Evolutionary conservation across 805 yeast genomes (phyloP), one percentile per base, ranked within the genome.

Genomic region (Vanderwaltozyma verrucispora): DNA sequence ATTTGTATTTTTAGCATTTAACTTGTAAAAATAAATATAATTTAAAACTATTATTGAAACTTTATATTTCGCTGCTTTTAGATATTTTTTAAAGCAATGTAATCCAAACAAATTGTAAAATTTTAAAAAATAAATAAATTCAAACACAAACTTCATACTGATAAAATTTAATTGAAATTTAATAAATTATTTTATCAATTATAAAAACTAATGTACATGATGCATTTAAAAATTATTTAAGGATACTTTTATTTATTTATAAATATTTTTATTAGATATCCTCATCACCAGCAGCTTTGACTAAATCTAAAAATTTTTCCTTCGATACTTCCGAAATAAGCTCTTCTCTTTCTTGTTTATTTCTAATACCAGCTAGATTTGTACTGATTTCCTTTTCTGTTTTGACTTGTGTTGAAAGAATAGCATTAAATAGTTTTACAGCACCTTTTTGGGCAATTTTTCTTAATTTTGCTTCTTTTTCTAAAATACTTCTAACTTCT

Each of bases 391-490:
- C 80, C 37, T 65, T 64, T 20, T 60, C 64, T 2, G 86, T 74
- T 41, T 65, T 68, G 11, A 74, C 72, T 59, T 86, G 96, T 1
- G 94, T 80, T 23, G 82, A 70, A 53, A 83, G 69, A 19, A 86
- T 77, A 2, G 94, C 95, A 54, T 83, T 89, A 64, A 80, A 86
- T 46, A 84, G 70, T 54, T 77, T 74, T 8, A 86, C 85, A 12
- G 84, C 95, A 63, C 96, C 96, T 46, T 79, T 68, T 62, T 85
- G 94, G 0, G 95, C 97, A 18, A 77, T 70, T 54, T 86, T 86
- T 55, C 81, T 79, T 50, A 84, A 64, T 43, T 64, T 68, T 45
- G 74, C 72, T 54, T 86, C 96, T 36, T 68, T 68, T 41, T 81
- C 94, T 14, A 84, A 56, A 3, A 70, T 60, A 29, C 67, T 67